A percentile compares a stretch with the other conserved stretches of the same genome.
phyloP scores from a whole-genome alignment of 2,329 filamentous ascomycete species.

The Niveomyces coronatus region DNA sequence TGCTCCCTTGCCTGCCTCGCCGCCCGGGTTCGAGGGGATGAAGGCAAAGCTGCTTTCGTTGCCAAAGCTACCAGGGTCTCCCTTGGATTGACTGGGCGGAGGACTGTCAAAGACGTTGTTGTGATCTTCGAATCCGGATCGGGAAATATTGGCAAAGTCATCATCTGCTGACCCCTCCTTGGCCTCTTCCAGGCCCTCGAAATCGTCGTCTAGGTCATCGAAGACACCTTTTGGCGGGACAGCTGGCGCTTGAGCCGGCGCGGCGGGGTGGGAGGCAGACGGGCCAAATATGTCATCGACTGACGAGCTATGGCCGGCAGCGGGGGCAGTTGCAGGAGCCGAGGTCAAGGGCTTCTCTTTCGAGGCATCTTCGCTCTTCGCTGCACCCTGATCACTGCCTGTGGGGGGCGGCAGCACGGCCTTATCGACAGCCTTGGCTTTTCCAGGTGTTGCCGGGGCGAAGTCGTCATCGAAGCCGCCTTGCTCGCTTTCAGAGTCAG shows the following conservation, averaged over 20 bases:
- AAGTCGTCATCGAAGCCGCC: conserved; percentile 95
- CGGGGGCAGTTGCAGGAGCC: conserved; percentile 19
- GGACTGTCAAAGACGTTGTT: conserved; percentile 72
- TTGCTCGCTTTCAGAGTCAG: conserved; percentile 65
- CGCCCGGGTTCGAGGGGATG: conserved; percentile 29
- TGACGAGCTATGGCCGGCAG: conserved; percentile 16
- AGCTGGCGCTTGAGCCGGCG: conserved; percentile 21
- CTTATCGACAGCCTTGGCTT: conserved; percentile 19
- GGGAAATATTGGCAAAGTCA: conserved; percentile 66
- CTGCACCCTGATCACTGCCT: conserved; percentile 7
- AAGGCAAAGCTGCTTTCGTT: conserved; percentile 52
- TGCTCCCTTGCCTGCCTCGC: conserved; percentile 24
- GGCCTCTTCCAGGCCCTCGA: conserved; percentile 74
- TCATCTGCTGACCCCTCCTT: conserved; percentile 72
- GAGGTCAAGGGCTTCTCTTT: conserved; percentile 23
- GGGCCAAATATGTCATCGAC: conserved; percentile 34
- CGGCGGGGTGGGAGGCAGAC: conserved; percentile 14
- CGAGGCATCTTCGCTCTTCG: conserved; percentile 17
- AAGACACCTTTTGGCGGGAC: conserved; percentile 42
- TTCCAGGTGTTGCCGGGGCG: conserved; percentile 48
- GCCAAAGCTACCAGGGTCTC: conserved; percentile 40
- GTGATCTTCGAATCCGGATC: conserved; percentile 65
- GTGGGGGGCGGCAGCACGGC: neutral
- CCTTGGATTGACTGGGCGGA: conserved; percentile 45
- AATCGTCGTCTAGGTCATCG: conserved; percentile 69